Base-by-base conservation (phyloP, 176 grass and related monocot genomes). In the Bromus sterilis region DNA sequence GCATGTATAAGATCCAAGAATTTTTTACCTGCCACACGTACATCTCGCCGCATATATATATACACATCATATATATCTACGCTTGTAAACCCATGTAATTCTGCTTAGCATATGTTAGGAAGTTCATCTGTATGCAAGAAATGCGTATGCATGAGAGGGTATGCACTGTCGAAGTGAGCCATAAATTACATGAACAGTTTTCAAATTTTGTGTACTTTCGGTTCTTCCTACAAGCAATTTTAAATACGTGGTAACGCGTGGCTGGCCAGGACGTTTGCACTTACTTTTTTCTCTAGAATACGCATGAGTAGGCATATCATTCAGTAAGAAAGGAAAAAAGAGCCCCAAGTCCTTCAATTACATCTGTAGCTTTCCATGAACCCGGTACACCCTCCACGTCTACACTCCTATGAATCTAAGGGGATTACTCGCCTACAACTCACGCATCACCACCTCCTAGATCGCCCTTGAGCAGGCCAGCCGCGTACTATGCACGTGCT, bases 1-100 rank as follows among this genome's bases (percentile, higher is more conserved):
- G 4, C 74, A 91, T 44, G 86, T 80, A 9, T 94, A 75, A 64
- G 40, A 18, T 3, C 5, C 4, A 6, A n/a, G n/a, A 56, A 26
- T 5, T 61, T 61, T n/a, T 21, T 53, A 25, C n/a, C n/a, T 25
- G 11, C 55, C 49, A 53, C 18, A 53, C 2, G 20, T 53, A 53
- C 20, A 25, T 21, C 21, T 23, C n/a, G 4, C 20, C 7, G 55
- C 9, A 3, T 57, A 57, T n/a, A 57, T n/a, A 57, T 25, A 57
- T 57, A 57, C 49, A 21, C 20, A 8, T 21, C 18, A 51, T 51
- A 16, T 20, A 51, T 53, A 3, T 51, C 16, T 51, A 53, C 9
- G 21, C 55, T 9, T 56, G n/a, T 21, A 24, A 56, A 7, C 1
- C 21, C 53, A 4, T 10, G 55, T 57, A 25, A 7, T 57, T 57